Conservation (phyloP, 2,329 filamentous ascomycete genomes). For the Sporothrix protearum region DNA sequence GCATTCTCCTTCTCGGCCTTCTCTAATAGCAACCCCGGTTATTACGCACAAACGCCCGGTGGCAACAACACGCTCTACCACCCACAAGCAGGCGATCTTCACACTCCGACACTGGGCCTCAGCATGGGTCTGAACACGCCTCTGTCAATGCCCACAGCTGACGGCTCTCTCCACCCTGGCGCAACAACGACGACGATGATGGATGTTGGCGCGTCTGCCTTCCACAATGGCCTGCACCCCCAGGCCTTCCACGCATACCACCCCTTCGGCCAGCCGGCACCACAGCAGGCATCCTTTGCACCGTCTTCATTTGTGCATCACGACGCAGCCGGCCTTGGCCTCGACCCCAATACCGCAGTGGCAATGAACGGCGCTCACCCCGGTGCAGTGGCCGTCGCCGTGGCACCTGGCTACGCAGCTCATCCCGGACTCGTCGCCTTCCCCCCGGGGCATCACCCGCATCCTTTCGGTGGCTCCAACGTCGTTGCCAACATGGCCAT, state of each 20-base stretch:
- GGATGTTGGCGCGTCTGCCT: constrained; percentile 61
- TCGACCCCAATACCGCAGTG: constrained; percentile 70
- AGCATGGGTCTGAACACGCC: constrained; percentile 77
- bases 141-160: constrained; percentile 70
- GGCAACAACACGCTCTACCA: constrained; percentile 78
- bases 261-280: constrained; percentile 63
- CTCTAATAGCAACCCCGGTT: constrained; percentile 67
- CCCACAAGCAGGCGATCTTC: constrained; percentile 77
- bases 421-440: constrained; percentile 20
- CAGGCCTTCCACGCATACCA: constrained; percentile 61
- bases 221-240: constrained; percentile 51
- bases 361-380: constrained; percentile 57
- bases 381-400: background rate
- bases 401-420: background rate
- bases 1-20: constrained; percentile 77
- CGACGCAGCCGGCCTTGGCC: constrained; percentile 65
- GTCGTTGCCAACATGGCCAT: constrained; percentile 37
- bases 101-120: constrained; percentile 72
- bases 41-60: constrained; percentile 84
- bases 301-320: constrained; percentile 78
- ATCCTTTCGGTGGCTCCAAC: constrained; percentile 12
- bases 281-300: constrained; percentile 60
- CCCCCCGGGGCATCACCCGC: constrained; percentile 22
- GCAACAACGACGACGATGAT: constrained; percentile 46
- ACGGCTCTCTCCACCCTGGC: constrained; percentile 59